Percentiles rank a stretch among this genome's conserved stretches.
Evolutionary conservation across 176 grass and related monocot species (phyloP).

Genomic region (Cocos nucifera): DNA sequence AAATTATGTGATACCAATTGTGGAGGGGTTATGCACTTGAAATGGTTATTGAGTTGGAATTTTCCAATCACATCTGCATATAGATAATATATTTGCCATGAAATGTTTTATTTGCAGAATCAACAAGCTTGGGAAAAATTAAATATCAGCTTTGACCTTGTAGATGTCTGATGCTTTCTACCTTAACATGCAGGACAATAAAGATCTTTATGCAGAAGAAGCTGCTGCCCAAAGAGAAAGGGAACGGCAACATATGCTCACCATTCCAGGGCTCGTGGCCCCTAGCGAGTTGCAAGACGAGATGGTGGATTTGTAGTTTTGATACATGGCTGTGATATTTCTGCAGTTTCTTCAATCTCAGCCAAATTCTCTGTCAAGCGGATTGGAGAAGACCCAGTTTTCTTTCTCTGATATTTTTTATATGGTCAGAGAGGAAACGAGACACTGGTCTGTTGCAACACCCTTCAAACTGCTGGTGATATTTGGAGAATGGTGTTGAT

Average conservation of each 20-base stretch:
- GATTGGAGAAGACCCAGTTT: slow-evolving; percentile 25
- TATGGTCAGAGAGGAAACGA: slow-evolving; percentile 21
- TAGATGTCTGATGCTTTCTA: too few species aligned
- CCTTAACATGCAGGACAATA: slow-evolving; percentile 60
- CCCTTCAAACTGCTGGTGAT: slow-evolving; percentile 39
- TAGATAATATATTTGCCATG: too few species aligned
- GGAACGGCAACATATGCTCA: slow-evolving; percentile 89
- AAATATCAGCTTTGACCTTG: too few species aligned
- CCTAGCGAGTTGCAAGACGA: slow-evolving; percentile 94
- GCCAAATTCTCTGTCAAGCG: neutral
- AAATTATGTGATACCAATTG: too few species aligned
- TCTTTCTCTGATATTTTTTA: slow-evolving; percentile 21
- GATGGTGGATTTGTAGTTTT: slow-evolving; percentile 85
- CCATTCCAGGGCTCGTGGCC: slow-evolving; percentile 93
- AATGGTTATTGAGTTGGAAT: too few species aligned
- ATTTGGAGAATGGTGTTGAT: slow-evolving; percentile 10
- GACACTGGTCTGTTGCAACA: slow-evolving; percentile 8
- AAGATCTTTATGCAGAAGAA: slow-evolving; percentile 96
- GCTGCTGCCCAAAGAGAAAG: slow-evolving; percentile 86
- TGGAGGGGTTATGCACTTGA: too few species aligned
- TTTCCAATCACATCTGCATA: too few species aligned
- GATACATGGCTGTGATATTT: neutral
- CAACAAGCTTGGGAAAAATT: too few species aligned
- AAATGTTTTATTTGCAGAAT: too few species aligned
- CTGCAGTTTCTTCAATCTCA: neutral